Evolutionary conservation across 768 basidiomycete genomes (phyloP).

Genomic region (Clitopilus hobsonii): DNA sequence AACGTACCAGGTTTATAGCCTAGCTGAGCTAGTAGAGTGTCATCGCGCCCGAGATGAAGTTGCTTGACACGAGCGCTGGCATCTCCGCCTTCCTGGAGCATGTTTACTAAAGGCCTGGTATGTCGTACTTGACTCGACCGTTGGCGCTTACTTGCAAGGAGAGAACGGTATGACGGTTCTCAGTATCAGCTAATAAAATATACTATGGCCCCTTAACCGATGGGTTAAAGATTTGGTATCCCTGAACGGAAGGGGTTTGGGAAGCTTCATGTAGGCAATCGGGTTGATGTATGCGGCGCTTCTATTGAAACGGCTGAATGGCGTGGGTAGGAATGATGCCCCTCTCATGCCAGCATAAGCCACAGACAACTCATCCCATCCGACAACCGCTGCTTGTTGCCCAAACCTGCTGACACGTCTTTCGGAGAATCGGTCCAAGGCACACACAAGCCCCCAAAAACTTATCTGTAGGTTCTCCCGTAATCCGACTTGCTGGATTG

Average conservation of each 20-base stretch:
- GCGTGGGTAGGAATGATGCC: not conserved
- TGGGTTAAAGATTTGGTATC: constrained; percentile 4
- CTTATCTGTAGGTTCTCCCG: no score
- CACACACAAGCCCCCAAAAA: not conserved
- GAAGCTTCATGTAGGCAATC: constrained; percentile 5
- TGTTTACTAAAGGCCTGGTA: not conserved
- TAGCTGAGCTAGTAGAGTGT: constrained; percentile 13
- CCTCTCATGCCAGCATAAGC: not conserved
- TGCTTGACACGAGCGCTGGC: not conserved
- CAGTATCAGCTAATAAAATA: not conserved
- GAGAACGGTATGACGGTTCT: not conserved
- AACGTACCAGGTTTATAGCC: constrained; percentile 17
- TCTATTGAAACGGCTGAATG: not conserved
- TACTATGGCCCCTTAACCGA: constrained; percentile 1
- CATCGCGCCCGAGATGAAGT: constrained; percentile 9
- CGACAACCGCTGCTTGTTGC: not conserved
- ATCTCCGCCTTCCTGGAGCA: constrained; percentile 8
- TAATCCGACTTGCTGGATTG: no score
- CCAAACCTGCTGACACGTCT: no score
- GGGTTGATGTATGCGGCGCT: not conserved
- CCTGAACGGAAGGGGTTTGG: constrained; percentile 9
- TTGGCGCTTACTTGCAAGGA: not conserved
- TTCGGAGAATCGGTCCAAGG: not conserved
- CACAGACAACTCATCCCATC: not conserved
- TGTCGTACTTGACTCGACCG: not conserved